phyloP scores from a whole-genome alignment of 192 early-diverging fungal species.

The Umbelopsis ramanniana region DNA sequence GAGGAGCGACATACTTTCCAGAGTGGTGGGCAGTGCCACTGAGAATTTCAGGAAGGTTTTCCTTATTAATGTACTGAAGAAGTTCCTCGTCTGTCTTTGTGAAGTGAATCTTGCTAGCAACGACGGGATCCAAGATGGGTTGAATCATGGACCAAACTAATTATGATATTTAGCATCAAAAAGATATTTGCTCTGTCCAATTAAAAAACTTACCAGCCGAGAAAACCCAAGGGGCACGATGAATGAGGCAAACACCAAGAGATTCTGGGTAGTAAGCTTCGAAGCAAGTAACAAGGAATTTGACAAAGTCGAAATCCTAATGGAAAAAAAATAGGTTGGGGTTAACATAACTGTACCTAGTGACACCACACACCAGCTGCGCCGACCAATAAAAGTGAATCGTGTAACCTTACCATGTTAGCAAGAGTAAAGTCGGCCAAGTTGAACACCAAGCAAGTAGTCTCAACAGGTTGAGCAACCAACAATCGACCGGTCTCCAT shows the following conservation, averaged over 20 bases:
- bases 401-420: constrained; percentile 56
- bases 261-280: constrained; percentile 92
- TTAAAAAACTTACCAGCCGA: constrained; percentile 45
- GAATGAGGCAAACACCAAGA: constrained; percentile 79
- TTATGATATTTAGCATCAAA: no score
- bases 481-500: constrained; percentile 76
- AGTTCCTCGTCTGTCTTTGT: constrained; percentile 65
- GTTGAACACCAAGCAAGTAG: constrained; percentile 78
- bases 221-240: constrained; percentile 91
- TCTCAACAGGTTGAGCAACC: constrained; percentile 70
- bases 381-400: not conserved
- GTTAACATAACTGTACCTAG: not conserved
- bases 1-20: constrained; percentile 4
- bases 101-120: constrained; percentile 85
- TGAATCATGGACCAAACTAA: constrained; percentile 84
- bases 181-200: not conserved
- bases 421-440: constrained; percentile 74
- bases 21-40: constrained; percentile 53
- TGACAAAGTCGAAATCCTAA: constrained; percentile 76
- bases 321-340: not conserved
- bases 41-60: constrained; percentile 59
- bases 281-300: constrained; percentile 78
- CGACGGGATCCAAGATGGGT: constrained; percentile 88
- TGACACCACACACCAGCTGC: not conserved
- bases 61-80: constrained; percentile 61